Conservation (phyloP, 441 rosid genomes). For the Raphanus hybrid region DNA sequence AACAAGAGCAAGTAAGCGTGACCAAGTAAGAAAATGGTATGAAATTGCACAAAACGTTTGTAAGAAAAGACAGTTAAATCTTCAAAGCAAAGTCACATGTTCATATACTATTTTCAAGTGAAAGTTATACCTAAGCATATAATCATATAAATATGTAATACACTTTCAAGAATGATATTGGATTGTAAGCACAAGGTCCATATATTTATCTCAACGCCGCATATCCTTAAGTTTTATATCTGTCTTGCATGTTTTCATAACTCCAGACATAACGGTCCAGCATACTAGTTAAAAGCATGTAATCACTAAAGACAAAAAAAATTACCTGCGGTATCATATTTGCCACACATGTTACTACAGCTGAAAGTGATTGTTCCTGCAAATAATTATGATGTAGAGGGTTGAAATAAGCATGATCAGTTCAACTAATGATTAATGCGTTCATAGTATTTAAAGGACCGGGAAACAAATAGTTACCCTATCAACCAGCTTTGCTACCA, state of each 20-base stretch:
- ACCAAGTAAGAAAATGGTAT: constrained; percentile 3
- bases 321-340: constrained; percentile 90
- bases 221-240: not conserved
- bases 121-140: not conserved
- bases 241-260: constrained; percentile 15
- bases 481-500: constrained; percentile 80
- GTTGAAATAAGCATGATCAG: not conserved
- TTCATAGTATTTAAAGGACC: constrained; percentile 6
- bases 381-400: constrained; percentile 30
- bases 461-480: constrained; percentile 56
- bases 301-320: constrained; percentile 15
- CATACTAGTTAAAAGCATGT: constrained; percentile 3
- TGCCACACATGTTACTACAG: constrained; percentile 84
- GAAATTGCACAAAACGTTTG: constrained; percentile 12
- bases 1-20: constrained; percentile 27
- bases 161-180: constrained; percentile 5
- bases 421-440: constrained; percentile 8
- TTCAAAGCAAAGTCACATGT: constrained; percentile 7
- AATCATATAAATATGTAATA: constrained; percentile 11
- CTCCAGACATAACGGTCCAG: constrained; percentile 20
- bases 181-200: constrained; percentile 13
- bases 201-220: not conserved
- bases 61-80: constrained; percentile 1
- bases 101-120: constrained; percentile 7
- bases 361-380: constrained; percentile 94